Base-by-base conservation (phyloP, 805 yeast genomes). In the Schwanniomyces occidentalis region DNA sequence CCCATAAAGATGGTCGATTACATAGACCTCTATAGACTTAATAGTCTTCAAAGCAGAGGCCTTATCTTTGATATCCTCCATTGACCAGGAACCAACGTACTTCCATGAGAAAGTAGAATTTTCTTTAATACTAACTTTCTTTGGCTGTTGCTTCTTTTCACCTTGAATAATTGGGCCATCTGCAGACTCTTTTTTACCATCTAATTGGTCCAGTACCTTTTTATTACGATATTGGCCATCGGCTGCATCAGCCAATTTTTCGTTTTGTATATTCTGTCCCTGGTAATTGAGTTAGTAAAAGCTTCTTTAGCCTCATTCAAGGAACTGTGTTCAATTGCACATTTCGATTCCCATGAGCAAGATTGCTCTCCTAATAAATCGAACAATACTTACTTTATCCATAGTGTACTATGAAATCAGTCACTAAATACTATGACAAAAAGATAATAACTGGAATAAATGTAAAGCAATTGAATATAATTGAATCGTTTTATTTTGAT, bases 1-100 rank as follows among this genome's bases (percentile, higher is more conserved):
- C 9, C 82, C 77, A 46, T 73, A 79, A 49, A 82, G 82, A 36
- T 75, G 82, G 56, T 85, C 93, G 32, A 71, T 52, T 24, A 85
- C 76, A 44, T 81, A 85, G 12, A 73, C 65, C 51, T 78, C 79
- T 26, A 83, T 58, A 3, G 61, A 54, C 19, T 63, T 60, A 18
- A 57, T 31, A n/a, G 39, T 37, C 21, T 52, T 32, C 40, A 63
- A 52, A 5, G 56, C 42, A 9, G 48, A 37, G 22, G 24, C 19
- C 35, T 65, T 66, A 34, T 63, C 66, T 5, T 16, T 30, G 23
- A 32, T 27, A 18, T 31, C 16, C 3, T 35, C 38, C 2, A 44
- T 31, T 19, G 58, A 54, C 74, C 74, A 68, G 17, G 56, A 41
- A 7, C 71, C 74, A 13, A 68, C 63, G 17, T 58, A 52, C 29